Evolutionary conservation across 1,284 basidiomycete genomes (phyloP).

Genomic region (Earliella scabrosa): DNA sequence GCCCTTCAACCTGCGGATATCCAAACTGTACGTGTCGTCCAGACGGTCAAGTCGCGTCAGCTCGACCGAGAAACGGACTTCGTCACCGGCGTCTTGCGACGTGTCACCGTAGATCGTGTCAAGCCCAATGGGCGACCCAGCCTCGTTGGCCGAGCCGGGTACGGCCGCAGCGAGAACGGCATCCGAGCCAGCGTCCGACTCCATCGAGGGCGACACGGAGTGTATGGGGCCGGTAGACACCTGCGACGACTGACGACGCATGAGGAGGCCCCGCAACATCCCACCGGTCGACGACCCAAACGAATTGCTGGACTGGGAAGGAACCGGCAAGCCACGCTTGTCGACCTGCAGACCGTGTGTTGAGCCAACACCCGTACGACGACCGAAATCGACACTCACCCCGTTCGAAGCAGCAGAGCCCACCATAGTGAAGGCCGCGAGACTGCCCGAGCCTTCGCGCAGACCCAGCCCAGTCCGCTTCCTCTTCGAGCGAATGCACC

Average conservation of each 20-base stretch:
- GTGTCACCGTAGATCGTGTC: slow-evolving; percentile 81
- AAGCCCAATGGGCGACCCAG: slow-evolving; percentile 28
- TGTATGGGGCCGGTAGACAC: slow-evolving; percentile 46
- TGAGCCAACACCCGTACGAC: not conserved
- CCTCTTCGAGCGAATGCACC: slow-evolving; percentile 78
- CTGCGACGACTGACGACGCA: slow-evolving; percentile 88
- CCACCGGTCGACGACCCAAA: slow-evolving; percentile 64
- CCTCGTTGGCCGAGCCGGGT: slow-evolving; percentile 26
- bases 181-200: slow-evolving; percentile 30
- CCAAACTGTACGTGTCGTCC: slow-evolving; percentile 86
- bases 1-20: slow-evolving; percentile 91
- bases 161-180: slow-evolving; percentile 31
- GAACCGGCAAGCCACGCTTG: slow-evolving; percentile 80
- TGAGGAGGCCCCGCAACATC: slow-evolving; percentile 84
- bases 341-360: slow-evolving; percentile 59
- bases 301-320: slow-evolving; percentile 59
- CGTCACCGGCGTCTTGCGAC: slow-evolving; percentile 84
- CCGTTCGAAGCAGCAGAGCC: slow-evolving; percentile 82
- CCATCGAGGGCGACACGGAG: slow-evolving; percentile 24
- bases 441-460: slow-evolving; percentile 43
- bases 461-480: slow-evolving; percentile 57
- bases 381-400: slow-evolving; percentile 49
- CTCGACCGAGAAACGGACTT: slow-evolving; percentile 93
- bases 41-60: slow-evolving; percentile 87
- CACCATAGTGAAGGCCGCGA: slow-evolving; percentile 78